Base-by-base conservation (phyloP, 2,329 filamentous ascomycete species). In the Beauveria medogensis region DNA sequence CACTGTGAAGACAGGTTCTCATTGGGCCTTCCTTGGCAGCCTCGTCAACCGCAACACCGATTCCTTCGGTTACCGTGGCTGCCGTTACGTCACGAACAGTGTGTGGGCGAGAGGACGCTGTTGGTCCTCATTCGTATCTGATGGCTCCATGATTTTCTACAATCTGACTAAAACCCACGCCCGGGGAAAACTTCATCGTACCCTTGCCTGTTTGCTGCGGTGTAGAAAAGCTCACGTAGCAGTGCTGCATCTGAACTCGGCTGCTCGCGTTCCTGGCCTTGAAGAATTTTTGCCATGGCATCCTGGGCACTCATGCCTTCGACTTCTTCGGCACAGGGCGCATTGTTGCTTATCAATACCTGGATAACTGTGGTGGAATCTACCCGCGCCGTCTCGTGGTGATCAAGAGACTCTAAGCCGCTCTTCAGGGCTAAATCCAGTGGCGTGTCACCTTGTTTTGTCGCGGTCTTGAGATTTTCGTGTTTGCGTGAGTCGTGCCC, bases 1-100 rank as follows among this genome's bases (percentile, higher is more conserved):
- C 95, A 99, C 73, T 97, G 92, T 14, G 90, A 86, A 57, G 88
- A 86, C 3, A 99, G 78, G 68, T 97, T 92, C 37, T 94, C 89
- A 68, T 92, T 89, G 0, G 86, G 82, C 65, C 90, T 63, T 94
- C 86, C 24, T 91, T 88, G 2, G 79, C 78, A 78, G 74, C 91
- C 63, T 95, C 89, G 24, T 24, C 24, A 24, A 24, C 24, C 24
- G 24, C 24, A 24, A 24, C 0, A 24, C 24, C 24, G 24, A 24
- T 1, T 24, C 24, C 24, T 24, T 24, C 24, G 24, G 3, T 24
- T 3, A 24, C 24, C 24, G 24, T 3, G 24, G 24, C 24, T 24
- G 12, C 34, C 34, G 34, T 37, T 14, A 14, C 2, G 12, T 37
- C 34, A 37, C 34, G 2, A 5, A 37, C 5, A 37, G 12, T 37